phyloP scores from a whole-genome alignment of 768 basidiomycete genomes.

The Lactifluus pinguis region DNA sequence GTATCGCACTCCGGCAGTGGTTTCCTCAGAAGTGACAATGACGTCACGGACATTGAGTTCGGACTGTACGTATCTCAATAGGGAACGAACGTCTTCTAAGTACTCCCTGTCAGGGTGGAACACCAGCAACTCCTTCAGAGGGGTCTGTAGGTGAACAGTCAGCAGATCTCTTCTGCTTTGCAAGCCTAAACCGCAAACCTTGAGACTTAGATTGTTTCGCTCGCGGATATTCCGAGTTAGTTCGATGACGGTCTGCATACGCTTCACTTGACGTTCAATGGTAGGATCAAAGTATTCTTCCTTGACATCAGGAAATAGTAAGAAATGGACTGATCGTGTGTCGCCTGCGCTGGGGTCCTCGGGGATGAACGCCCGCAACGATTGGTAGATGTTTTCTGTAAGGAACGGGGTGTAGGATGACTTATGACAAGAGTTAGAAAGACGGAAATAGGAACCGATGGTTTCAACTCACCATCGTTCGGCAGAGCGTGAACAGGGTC shows the following conservation, averaged over 20 bases:
- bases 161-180: neutral
- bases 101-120: slow-evolving; percentile 86
- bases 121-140: slow-evolving; percentile 83
- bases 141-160: slow-evolving; percentile 46
- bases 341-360: slow-evolving; percentile 63
- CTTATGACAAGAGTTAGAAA: slow-evolving; percentile 31
- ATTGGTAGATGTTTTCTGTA: slow-evolving; percentile 94
- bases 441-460: neutral
- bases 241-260: slow-evolving; percentile 94
- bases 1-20: slow-evolving; percentile 79
- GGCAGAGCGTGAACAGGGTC: slow-evolving; percentile 85
- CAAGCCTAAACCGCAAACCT: slow-evolving; percentile 43
- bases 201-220: slow-evolving; percentile 75
- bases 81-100: slow-evolving; percentile 73
- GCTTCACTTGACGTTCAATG: slow-evolving; percentile 89
- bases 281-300: slow-evolving; percentile 90
- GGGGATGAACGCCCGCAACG: slow-evolving; percentile 77
- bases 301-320: slow-evolving; percentile 87
- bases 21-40: slow-evolving; percentile 83
- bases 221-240: slow-evolving; percentile 85
- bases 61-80: slow-evolving; percentile 83
- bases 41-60: slow-evolving; percentile 94
- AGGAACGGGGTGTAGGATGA: slow-evolving; percentile 98
- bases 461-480: slow-evolving; percentile 73
- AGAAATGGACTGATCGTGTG: slow-evolving; percentile 89